phyloP scores from a whole-genome alignment of 441 rosid genomes.

The Populus tomentosa region DNA sequence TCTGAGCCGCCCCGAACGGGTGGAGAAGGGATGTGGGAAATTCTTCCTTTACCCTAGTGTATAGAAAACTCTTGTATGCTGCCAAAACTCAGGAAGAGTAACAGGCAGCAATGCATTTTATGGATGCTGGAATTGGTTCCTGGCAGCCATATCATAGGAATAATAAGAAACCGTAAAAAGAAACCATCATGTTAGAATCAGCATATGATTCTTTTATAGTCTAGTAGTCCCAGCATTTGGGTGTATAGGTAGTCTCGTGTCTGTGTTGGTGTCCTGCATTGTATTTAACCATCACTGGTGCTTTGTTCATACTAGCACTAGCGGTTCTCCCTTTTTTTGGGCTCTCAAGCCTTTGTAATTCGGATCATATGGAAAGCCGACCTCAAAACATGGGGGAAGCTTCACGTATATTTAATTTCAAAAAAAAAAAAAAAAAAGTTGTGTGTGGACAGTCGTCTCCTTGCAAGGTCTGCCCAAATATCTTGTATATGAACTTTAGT shows the following conservation, averaged over 20 bases:
- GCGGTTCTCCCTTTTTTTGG: conserved; percentile 15
- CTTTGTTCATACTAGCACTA: conserved; percentile 41
- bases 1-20: conserved; percentile 47
- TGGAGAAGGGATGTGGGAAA: conserved; percentile 48
- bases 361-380: conserved; percentile 32
- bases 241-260: conserved; percentile 48
- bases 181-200: conserved; percentile 49
- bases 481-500: neutral
- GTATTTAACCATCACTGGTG: conserved; percentile 33
- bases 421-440: no score
- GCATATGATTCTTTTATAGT: conserved; percentile 64
- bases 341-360: conserved; percentile 15
- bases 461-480: neutral
- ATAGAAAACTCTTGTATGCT: conserved; percentile 26
- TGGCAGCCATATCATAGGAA: conserved; percentile 34
- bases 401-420: neutral
- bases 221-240: conserved; percentile 49
- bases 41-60: conserved; percentile 40
- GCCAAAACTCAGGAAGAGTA: conserved; percentile 41
- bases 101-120: conserved; percentile 34
- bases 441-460: neutral
- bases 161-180: conserved; percentile 25
- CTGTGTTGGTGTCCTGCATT: conserved; percentile 45
- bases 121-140: conserved; percentile 50
- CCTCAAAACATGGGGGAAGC: conserved; percentile 50